Percentiles rank a stretch among this genome's conserved stretches.
Evolutionary conservation across 805 yeast species (phyloP).

Genomic region (Metschnikowia kofuensis): DNA sequence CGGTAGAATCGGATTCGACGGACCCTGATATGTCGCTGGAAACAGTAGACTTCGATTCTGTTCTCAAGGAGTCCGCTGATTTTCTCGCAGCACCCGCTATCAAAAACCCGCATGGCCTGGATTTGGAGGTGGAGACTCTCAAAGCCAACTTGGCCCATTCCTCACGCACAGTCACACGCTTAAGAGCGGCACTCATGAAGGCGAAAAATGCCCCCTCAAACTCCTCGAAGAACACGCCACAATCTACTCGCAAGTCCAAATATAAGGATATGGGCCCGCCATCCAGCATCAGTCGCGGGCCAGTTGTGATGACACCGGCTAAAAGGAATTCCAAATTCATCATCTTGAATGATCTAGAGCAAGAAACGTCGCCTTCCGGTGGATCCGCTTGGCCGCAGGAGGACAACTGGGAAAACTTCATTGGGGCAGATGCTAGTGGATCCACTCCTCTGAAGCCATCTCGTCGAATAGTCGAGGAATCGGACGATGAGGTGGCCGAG

Average conservation of each 20-base stretch:
- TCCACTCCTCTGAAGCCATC: slow-evolving; percentile 24
- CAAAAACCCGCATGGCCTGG: slow-evolving; percentile 39
- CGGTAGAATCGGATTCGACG: not conserved
- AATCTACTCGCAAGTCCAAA: slow-evolving; percentile 14
- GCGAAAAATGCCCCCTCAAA: slow-evolving; percentile 28
- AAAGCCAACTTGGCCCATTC: slow-evolving; percentile 64
- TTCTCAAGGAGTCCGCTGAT: slow-evolving; percentile 26
- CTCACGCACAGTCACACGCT: slow-evolving; percentile 56
- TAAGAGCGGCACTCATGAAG: slow-evolving; percentile 50
- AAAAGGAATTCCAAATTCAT: slow-evolving; percentile 35
- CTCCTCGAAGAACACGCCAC: slow-evolving; percentile 24
- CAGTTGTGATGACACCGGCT: slow-evolving; percentile 29
- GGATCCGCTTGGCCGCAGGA: slow-evolving; percentile 17
- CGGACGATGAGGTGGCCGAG: slow-evolving; percentile 10
- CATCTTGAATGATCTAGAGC: slow-evolving; percentile 26
- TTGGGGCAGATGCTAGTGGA: slow-evolving; percentile 25
- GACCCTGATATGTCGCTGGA: slow-evolving; percentile 17
- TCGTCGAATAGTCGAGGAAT: slow-evolving; percentile 16
- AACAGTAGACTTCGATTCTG: slow-evolving; percentile 29
- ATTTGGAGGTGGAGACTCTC: slow-evolving; percentile 63
- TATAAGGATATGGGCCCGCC: slow-evolving; percentile 12
- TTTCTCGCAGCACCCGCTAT: slow-evolving; percentile 21
- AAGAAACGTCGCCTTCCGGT: slow-evolving; percentile 12
- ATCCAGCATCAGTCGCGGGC: slow-evolving; percentile 21
- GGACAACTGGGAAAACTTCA: slow-evolving; percentile 39